Percentiles rank a stretch among this genome's conserved stretches.
Evolutionary conservation across 2,329 filamentous ascomycete genomes (phyloP).

Genomic region (Byssochlamys sp.): DNA sequence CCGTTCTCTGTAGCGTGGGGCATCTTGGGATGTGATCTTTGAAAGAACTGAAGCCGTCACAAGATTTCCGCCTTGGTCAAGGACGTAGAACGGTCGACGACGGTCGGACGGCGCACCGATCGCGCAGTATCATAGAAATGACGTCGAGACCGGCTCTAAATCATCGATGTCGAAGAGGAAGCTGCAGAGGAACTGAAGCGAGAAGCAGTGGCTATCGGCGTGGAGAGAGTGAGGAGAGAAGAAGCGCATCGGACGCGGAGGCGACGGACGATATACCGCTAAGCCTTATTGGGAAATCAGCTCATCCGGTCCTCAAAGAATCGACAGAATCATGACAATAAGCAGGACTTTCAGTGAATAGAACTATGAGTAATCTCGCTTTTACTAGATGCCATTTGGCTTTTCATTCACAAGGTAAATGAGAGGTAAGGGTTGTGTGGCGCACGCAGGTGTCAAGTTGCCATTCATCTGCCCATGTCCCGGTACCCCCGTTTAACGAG

Average conservation of each 20-base stretch:
- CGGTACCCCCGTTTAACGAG: neutral
- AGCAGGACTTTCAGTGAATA: neutral
- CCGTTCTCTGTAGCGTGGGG: slow-evolving; percentile 28
- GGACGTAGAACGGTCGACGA: neutral
- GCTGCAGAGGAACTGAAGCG: neutral
- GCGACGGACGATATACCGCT: slow-evolving; percentile 8
- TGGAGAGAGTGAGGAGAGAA: slow-evolving; percentile 1
- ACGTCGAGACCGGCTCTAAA: slow-evolving; percentile 7
- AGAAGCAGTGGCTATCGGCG: slow-evolving; percentile 2
- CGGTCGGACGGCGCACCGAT: neutral
- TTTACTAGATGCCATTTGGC: neutral
- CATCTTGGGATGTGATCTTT: slow-evolving; percentile 17
- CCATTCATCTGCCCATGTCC: neutral
- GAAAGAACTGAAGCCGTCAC: neutral
- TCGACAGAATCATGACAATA: neutral
- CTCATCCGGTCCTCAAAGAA: slow-evolving; percentile 4
- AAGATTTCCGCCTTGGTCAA: neutral
- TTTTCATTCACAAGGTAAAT: neutral
- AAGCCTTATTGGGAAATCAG: slow-evolving; percentile 19
- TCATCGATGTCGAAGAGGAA: slow-evolving; percentile 1
- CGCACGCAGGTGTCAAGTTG: neutral
- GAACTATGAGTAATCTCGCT: neutral
- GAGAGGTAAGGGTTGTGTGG: neutral
- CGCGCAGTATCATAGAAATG: neutral
- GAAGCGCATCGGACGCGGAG: neutral